Conservation (phyloP, 1,284 basidiomycete genomes). For the Ustilago trichophora region DNA sequence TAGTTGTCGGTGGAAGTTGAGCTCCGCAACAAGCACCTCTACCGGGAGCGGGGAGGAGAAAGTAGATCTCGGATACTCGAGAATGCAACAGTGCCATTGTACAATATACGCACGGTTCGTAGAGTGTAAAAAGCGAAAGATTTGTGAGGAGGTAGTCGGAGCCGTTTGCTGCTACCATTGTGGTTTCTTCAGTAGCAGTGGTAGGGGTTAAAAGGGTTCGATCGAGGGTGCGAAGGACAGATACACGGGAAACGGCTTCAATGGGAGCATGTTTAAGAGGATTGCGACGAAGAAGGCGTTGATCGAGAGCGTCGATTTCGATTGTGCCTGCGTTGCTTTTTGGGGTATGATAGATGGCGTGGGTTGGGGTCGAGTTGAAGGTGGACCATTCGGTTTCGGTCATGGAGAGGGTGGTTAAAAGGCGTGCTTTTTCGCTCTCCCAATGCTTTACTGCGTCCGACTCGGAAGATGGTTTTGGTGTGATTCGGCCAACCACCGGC, state of each 20-base stretch:
- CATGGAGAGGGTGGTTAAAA: constrained; percentile 14
- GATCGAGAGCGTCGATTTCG: constrained; percentile 55
- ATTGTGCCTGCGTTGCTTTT: constrained; percentile 35
- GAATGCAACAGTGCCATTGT: constrained; percentile 64
- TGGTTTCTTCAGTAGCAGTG: neutral
- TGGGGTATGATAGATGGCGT: too few species aligned
- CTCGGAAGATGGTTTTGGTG: neutral
- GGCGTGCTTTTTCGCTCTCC: neutral
- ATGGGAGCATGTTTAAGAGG: constrained; percentile 61
- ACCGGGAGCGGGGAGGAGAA: constrained; percentile 53
- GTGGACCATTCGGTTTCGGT: constrained; percentile 11
- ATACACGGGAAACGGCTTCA: constrained; percentile 14
- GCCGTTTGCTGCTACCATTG: constrained; percentile 34
- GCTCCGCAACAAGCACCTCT: constrained; percentile 60
- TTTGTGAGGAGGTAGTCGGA: constrained; percentile 63
- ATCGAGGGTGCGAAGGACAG: constrained; percentile 16
- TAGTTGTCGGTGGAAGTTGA: neutral
- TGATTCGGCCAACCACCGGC: constrained; percentile 15
- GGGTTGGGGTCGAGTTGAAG: neutral
- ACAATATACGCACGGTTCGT: constrained; percentile 65
- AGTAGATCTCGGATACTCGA: constrained; percentile 55
- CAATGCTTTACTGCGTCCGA: neutral
- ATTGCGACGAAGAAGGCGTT: constrained; percentile 40
- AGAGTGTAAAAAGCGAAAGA: constrained; percentile 57
- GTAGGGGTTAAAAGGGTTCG: neutral